Evolutionary conservation across 805 yeast genomes (phyloP), one percentile per base, ranked within the genome.

Genomic region (Candida mattraensis): DNA sequence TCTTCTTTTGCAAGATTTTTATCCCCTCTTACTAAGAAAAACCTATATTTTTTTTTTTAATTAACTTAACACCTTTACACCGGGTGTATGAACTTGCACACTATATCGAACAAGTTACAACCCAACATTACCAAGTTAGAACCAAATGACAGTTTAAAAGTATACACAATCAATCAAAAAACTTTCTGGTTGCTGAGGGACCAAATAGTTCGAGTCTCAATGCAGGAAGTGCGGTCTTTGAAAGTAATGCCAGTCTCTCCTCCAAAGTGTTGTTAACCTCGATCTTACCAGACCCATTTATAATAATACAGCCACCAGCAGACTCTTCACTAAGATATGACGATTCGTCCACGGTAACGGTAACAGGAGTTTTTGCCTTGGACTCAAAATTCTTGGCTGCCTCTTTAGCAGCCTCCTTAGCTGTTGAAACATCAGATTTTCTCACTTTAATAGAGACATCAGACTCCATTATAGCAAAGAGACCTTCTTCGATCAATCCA

Each of bases 191-290:
- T 38, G 75, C 64, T 12, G 96, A 83, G 39, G 85, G 79, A 44
- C 95, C 95, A 58, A 88, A 93, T 58, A 91, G 68, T 56, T 89
- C 95, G 45, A 85, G 71, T 68, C 98, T 82, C 47, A 93, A 80
- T 37, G 89, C 94, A 31, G 99, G 99, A 50, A 93, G 76, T 6
- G 96, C 84, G 54, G 80, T 86, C 60, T 85, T 84, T 24, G 84
- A 75, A 53, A 93, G 73, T 44, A 93, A 66, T 54, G 81, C 76
- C 56, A 93, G 78, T 68, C 99, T 86, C 71, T 89, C 97, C 56
- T 88, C 96, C 55, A 93, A 74, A 30, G 99, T 89, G 70, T 93
- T 93, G 66, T 86, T 74, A 38, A 93, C 87, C 52, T 83, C 89
- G 49, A 93, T 88, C 67, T 84, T 87, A 36, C 94, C 95, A 27